Conservation (phyloP, 2,329 filamentous ascomycete genomes). For the Fusarium sp. region DNA sequence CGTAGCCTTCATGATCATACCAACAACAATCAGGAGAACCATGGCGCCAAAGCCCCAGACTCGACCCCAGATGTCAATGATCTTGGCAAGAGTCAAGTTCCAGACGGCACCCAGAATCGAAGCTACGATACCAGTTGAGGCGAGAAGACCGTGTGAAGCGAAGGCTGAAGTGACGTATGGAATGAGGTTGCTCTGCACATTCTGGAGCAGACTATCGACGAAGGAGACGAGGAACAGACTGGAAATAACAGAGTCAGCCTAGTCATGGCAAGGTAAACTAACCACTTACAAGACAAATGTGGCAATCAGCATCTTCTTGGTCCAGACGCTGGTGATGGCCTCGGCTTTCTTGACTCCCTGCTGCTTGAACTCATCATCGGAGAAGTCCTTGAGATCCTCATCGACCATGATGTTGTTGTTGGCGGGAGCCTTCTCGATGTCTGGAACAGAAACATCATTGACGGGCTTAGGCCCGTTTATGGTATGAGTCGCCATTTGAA, state of each 20-base stretch:
- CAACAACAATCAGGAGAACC: conserved; percentile 54
- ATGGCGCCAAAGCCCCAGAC: conserved; percentile 7
- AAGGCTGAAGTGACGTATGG: conserved; percentile 61
- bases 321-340: conserved; percentile 52
- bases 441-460: conserved; percentile 11
- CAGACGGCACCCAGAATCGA: background rate
- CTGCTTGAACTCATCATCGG: conserved; percentile 22
- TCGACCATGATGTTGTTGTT: conserved; percentile 8
- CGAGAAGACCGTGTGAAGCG: conserved; percentile 60
- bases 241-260: background rate
- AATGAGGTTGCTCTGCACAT: conserved; percentile 46
- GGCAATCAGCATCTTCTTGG: conserved; percentile 46
- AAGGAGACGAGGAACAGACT: conserved; percentile 59
- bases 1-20: conserved; percentile 70
- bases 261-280: background rate
- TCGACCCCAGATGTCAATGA: conserved; percentile 19
- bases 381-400: background rate
- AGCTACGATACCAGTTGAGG: conserved; percentile 62
- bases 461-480: conserved; percentile 13
- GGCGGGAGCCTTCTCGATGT: conserved; percentile 17
- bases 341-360: conserved; percentile 45
- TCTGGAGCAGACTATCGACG: conserved; percentile 55
- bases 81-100: conserved; percentile 5
- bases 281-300: conserved; percentile 45
- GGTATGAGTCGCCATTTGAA: conserved; percentile 13